Conservation (phyloP, 768 basidiomycete species). For the Auriscalpium vulgare region DNA sequence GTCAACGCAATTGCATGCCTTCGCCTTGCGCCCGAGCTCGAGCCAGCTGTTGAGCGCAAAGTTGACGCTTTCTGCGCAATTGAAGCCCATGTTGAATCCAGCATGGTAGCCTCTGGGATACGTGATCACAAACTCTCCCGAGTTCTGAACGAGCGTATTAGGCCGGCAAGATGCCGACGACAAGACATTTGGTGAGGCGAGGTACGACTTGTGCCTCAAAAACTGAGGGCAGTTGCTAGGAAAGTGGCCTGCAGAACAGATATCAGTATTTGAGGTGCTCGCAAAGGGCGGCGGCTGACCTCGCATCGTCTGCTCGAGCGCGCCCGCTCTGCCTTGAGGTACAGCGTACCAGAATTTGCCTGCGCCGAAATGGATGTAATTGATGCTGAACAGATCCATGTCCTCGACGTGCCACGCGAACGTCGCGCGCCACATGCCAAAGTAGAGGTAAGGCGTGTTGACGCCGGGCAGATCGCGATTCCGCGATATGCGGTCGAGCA, state of each 20-base stretch:
- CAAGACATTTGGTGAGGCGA: conserved; percentile 80
- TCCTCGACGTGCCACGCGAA: conserved; percentile 99
- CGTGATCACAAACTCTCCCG: conserved; percentile 95
- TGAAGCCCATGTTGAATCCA: conserved; percentile 93
- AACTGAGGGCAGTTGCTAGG: conserved; percentile 88
- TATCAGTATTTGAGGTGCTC: neutral
- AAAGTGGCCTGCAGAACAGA: conserved; percentile 59
- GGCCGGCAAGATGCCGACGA: conserved; percentile 73
- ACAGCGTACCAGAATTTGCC: conserved; percentile 97
- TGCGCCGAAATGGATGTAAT: conserved; percentile 97
- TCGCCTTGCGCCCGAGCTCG: conserved; percentile 76
- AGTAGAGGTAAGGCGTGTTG: conserved; percentile 95
- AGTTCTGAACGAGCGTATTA: conserved; percentile 84
- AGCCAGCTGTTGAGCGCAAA: conserved; percentile 95
- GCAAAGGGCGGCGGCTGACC: conserved; percentile 33
- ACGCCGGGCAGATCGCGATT: conserved; percentile 81
- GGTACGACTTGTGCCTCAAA: conserved; percentile 92
- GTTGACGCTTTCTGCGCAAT: conserved; percentile 96
- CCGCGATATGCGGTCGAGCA: conserved; percentile 74
- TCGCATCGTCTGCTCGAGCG: conserved; percentile 86
- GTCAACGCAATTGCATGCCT: conserved; percentile 62
- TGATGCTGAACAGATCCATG: conserved; percentile 98
- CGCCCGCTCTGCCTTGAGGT: conserved; percentile 74
- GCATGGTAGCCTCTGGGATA: conserved; percentile 94
- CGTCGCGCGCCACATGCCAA: conserved; percentile 98